phyloP scores from a whole-genome alignment of 2,329 filamentous ascomycete species.

The Pseudonectria buxi region DNA sequence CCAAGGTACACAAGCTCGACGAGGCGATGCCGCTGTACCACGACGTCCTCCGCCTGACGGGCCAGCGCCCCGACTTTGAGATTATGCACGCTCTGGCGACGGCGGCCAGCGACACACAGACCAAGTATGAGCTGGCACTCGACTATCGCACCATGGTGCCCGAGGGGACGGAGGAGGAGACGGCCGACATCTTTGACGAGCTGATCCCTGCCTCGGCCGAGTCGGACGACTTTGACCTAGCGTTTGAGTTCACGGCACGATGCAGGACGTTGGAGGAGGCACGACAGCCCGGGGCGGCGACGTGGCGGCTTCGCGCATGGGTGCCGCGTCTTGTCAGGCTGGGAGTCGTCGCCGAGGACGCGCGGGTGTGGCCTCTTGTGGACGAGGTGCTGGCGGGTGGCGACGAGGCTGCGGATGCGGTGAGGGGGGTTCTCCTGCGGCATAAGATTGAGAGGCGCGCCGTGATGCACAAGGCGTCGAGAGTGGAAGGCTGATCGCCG shows the following conservation, averaged over 20 bases:
- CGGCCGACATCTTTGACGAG: conserved; percentile 14
- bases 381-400: conserved; percentile 19
- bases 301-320: conserved; percentile 18
- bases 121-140: conserved; percentile 19
- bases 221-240: conserved; percentile 26
- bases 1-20: conserved; percentile 22
- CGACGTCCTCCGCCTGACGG: conserved; percentile 23
- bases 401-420: conserved; percentile 12
- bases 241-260: conserved; percentile 24
- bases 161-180: conserved; percentile 7
- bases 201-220: conserved; percentile 25
- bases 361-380: conserved; percentile 27
- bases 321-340: conserved; percentile 20
- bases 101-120: conserved; percentile 19
- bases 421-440: conserved; percentile 20
- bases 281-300: background rate
- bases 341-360: conserved; percentile 23
- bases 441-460: conserved; percentile 16
- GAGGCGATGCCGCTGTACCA: conserved; percentile 28
- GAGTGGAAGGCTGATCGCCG: background rate
- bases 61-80: conserved; percentile 17
- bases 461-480: conserved; percentile 2
- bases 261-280: conserved; percentile 4
- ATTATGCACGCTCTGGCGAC: conserved; percentile 26
- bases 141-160: conserved; percentile 23